Base-by-base conservation (phyloP, 2,329 filamentous ascomycete species). In the Cladosporium austrohemisphaericum region DNA sequence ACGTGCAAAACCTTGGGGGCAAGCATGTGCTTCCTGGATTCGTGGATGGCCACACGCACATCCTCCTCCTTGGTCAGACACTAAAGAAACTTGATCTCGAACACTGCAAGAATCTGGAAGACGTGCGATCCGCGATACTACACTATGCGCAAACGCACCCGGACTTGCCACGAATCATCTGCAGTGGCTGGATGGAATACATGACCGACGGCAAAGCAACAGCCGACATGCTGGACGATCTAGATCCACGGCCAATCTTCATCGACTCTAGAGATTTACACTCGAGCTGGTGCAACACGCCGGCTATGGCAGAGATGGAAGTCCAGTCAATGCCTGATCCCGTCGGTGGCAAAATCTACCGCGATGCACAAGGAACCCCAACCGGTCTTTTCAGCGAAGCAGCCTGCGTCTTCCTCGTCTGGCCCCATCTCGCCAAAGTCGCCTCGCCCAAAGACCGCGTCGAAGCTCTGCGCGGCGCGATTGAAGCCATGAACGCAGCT, bases 251-350 rank as follows among this genome's bases (percentile, higher is more conserved):
- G 28, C 76, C 78, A 0, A 76, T 81, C 43, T 76, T 76, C 55
- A 73, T 81, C 52, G 77, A 81, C 52, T 74, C 76, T 3, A 79
- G 79, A 60, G 77, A 80, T 53, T 58, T 81, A 51, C 78, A 81
- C 59, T 77, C 73, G 2, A 73, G 73, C 1, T 81, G 78, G 78
- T 76, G 74, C 60, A 80, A 75, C 60, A 74, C 68, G 16, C 70
- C 75, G 0, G 78, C 75, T 0, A 61, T 81, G 18, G 56, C 64
- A 32, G 78, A 80, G 54, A 68, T 81, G 55, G 73, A 69, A 1
- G 66, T 78, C 1, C 65, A 73, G 32, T 60, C 66, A 10, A 72
- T 72, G 69, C 55, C 70, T 2, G 69, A 75, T 32, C 76, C 76
- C 0, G 71, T 71, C 3, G 77, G 77, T n/a, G 78, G 77, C 1